These are phyloP conservation scores for Camellia sinensis DNA, from an alignment of 148 eudicot species.

Conservation along the genomic window DNA sequence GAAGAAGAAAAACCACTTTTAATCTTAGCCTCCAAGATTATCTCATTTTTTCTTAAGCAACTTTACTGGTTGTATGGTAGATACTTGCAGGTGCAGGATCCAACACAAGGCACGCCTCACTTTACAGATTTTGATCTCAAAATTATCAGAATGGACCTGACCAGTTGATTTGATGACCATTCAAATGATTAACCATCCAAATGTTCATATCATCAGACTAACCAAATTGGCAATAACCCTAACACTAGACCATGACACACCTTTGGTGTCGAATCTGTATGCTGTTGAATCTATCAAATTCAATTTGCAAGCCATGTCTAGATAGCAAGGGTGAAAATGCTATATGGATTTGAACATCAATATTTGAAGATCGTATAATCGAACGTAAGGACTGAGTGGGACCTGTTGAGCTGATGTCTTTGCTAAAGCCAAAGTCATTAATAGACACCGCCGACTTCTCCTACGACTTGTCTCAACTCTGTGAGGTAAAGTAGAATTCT, in stretches of 20 bases:
- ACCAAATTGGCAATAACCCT: neutral
- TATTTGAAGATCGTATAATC: neutral
- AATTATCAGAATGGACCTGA: conserved; percentile 8
- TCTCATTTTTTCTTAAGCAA: neutral
- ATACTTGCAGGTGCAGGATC: conserved; percentile 4
- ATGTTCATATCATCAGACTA: neutral
- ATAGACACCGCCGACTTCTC: conserved; percentile 91
- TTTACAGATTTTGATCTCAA: neutral
- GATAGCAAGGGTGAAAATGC: conserved; percentile 8
- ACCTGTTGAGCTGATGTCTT: conserved; percentile 86
- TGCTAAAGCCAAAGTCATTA: conserved; percentile 96
- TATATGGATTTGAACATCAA: neutral
- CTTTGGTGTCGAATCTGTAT: neutral
- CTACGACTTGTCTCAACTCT: conserved; percentile 94
- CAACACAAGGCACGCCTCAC: neutral
- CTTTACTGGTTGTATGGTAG: neutral
- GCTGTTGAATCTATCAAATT: neutral
- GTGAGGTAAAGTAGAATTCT: conserved; percentile 59
- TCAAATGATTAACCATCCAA: conserved; percentile 8
- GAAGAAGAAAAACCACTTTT: neutral
- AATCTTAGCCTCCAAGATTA: neutral
- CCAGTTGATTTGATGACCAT: neutral
- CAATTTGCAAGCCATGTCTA: conserved; percentile 11
- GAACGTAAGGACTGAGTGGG: conserved; percentile 3
- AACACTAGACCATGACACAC: neutral